Conservation (phyloP, 169 alveolate species). For the Eimeria sp. region DNA sequence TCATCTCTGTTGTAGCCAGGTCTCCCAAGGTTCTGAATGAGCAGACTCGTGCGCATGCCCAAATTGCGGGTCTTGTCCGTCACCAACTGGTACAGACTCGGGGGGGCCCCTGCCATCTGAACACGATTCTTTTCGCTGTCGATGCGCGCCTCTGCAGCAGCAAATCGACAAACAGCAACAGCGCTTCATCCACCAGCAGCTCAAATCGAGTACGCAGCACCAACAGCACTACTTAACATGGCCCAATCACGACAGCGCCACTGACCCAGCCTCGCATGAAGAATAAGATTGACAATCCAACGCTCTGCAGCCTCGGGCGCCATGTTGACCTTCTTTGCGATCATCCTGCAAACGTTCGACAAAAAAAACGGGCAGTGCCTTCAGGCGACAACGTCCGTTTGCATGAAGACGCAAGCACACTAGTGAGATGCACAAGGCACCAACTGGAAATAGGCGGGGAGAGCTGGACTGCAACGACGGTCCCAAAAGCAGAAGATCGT, state of each 20-base stretch:
- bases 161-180: neutral
- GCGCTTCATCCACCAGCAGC: neutral
- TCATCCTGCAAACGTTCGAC: conserved; percentile 84
- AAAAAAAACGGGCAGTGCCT: neutral
- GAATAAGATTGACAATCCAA: conserved; percentile 95
- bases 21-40: conserved; percentile 74
- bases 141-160: conserved; percentile 92
- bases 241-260: too few relatives aligned
- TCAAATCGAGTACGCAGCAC: neutral
- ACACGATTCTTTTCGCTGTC: conserved; percentile 96
- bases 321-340: conserved; percentile 93
- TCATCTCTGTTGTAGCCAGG: conserved; percentile 73
- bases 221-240: neutral
- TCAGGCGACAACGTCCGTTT: neutral
- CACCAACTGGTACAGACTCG: conserved; percentile 93
- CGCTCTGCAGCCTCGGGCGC: conserved; percentile 94
- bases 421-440: neutral
- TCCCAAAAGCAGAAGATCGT: neutral
- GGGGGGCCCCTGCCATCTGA: conserved; percentile 93
- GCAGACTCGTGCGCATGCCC: conserved; percentile 75
- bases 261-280: conserved; percentile 89
- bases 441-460: neutral
- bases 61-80: conserved; percentile 80
- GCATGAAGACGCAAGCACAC: neutral
- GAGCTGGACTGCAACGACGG: neutral